phyloP scores from a whole-genome alignment of 2,329 filamentous ascomycete species.

The Stagonosporopsis vannaccii region DNA sequence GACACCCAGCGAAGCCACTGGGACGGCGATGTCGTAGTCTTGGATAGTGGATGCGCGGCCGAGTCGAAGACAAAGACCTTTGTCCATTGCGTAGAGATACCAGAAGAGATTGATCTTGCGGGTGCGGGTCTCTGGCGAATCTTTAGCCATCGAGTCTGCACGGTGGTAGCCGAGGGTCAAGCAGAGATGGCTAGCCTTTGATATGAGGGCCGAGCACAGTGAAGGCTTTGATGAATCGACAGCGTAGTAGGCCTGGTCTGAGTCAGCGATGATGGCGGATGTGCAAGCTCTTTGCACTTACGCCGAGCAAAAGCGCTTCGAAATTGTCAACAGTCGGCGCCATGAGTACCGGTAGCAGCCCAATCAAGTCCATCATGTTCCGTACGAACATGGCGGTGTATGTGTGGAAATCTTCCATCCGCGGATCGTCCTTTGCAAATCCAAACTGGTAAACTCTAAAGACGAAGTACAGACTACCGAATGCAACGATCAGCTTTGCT shows the following conservation, averaged over 20 bases:
- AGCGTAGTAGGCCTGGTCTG: conserved; percentile 32
- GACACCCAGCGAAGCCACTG: conserved; percentile 15
- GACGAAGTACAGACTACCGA: conserved; percentile 47
- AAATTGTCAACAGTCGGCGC: conserved; percentile 44
- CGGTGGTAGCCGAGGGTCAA: conserved; percentile 48
- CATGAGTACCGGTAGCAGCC: conserved; percentile 42
- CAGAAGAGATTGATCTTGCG: conserved; percentile 44
- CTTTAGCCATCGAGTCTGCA: conserved; percentile 14
- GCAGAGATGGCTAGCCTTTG: conserved; percentile 45
- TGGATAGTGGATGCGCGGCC: conserved; percentile 45
- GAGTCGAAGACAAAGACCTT: conserved; percentile 48
- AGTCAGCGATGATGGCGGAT: background rate
- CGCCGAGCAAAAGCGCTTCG: conserved; percentile 45
- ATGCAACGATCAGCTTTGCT: conserved; percentile 48
- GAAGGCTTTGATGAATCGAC: conserved; percentile 45
- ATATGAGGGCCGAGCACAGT: conserved; percentile 49
- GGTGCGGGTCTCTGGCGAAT: conserved; percentile 1
- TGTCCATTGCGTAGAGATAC: conserved; percentile 49
- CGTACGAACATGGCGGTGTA: conserved; percentile 35
- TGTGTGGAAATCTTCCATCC: conserved; percentile 23
- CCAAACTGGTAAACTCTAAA: conserved; percentile 44
- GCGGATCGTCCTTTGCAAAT: conserved; percentile 24
- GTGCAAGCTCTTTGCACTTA: background rate
- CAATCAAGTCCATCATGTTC: conserved; percentile 37
- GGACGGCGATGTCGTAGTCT: conserved; percentile 43